phyloP scores from a whole-genome alignment of 257 asterid genomes.

The Solanum habrochaites region DNA sequence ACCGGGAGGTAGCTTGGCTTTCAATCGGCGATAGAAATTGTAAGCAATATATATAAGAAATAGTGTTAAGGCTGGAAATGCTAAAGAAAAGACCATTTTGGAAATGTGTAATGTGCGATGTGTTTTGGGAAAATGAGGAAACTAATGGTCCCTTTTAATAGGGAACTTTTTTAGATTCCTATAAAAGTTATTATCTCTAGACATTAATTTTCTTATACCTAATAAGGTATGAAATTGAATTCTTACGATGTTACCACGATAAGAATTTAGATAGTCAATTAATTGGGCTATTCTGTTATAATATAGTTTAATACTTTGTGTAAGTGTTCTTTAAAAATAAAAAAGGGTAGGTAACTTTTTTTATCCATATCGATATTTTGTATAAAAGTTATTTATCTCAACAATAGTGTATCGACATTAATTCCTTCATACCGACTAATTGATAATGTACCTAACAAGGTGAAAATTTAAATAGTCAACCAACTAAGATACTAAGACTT shows the following conservation, averaged over 20 bases:
- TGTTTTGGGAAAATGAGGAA: neutral
- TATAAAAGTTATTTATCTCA: neutral
- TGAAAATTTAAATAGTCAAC: neutral
- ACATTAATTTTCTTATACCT: neutral
- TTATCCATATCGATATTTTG: neutral
- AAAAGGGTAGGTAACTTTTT: neutral
- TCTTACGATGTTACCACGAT: neutral
- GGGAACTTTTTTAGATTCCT: neutral
- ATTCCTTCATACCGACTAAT: neutral
- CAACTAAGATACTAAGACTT: neutral
- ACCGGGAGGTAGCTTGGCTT: neutral
- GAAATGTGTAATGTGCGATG: neutral
- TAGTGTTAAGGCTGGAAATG: neutral
- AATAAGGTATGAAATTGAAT: neutral
- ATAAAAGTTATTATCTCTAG: neutral
- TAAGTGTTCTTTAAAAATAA: no score
- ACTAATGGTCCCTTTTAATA: neutral
- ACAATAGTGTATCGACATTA: neutral
- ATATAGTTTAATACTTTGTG: neutral
- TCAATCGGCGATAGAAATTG: neutral
- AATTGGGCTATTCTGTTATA: rapidly evolving
- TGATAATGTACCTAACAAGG: neutral
- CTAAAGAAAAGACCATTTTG: neutral
- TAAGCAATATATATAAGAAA: neutral
- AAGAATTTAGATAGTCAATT: neutral